A percentile compares a stretch with the other conserved stretches of the same genome.
These are phyloP conservation scores for Paradendryphiella salina DNA, from an alignment of 2,329 filamentous ascomycete species.

Conservation along the genomic window DNA sequence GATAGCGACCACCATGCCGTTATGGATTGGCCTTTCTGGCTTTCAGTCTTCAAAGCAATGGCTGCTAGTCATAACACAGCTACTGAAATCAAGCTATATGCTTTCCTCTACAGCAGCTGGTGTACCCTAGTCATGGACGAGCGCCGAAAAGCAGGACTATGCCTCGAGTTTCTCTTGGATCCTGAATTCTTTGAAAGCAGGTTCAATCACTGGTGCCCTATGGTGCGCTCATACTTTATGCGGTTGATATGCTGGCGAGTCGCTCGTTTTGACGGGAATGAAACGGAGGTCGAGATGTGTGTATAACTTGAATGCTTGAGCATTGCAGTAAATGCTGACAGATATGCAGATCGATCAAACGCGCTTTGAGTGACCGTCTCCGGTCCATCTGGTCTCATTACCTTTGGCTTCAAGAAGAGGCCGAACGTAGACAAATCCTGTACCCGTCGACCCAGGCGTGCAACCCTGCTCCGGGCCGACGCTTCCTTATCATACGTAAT, in stretches of 20 bases:
- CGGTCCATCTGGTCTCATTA: slow-evolving; percentile 78
- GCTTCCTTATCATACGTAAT: slow-evolving; percentile 85
- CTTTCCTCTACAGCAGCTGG: slow-evolving; percentile 82
- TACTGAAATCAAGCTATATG: slow-evolving; percentile 82
- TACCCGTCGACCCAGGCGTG: slow-evolving; percentile 78
- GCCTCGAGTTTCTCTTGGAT: slow-evolving; percentile 73
- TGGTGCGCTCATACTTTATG: slow-evolving; percentile 93
- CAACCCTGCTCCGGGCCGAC: slow-evolving; percentile 79
- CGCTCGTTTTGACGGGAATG: slow-evolving; percentile 71
- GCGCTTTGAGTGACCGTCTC: slow-evolving; percentile 67
- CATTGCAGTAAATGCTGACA: slow-evolving; percentile 18
- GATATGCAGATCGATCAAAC: slow-evolving; percentile 66
- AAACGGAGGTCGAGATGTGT: slow-evolving; percentile 68
- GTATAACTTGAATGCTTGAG: slow-evolving; percentile 39
- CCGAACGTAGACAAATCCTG: slow-evolving; percentile 60
- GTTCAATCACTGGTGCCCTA: slow-evolving; percentile 94
- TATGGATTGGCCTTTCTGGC: slow-evolving; percentile 83
- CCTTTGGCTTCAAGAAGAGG: slow-evolving; percentile 70
- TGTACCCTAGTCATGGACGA: slow-evolving; percentile 68
- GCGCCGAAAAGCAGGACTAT: slow-evolving; percentile 69
- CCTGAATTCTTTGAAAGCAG: slow-evolving; percentile 76
- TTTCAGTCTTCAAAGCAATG: slow-evolving; percentile 77
- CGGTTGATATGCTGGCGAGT: slow-evolving; percentile 87
- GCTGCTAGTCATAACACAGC: slow-evolving; percentile 83
- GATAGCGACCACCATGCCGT: slow-evolving; percentile 51